Evolutionary conservation across 208 protist species (phyloP), one percentile per base, ranked within the genome.

Genomic region (Trypanosoma avium): DNA sequence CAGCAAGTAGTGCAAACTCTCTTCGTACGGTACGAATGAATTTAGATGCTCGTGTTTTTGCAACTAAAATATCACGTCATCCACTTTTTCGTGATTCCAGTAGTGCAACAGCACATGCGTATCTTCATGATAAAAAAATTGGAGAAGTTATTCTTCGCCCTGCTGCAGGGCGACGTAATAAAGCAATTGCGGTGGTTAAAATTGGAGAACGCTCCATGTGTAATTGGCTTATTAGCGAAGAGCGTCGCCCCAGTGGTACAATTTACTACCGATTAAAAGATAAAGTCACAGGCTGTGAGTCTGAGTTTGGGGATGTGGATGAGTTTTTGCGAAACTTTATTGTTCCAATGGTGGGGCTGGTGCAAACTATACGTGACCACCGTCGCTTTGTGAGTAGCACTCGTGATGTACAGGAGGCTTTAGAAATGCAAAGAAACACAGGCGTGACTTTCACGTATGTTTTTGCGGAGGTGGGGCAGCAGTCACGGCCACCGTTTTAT

Each of bases 61-160:
- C 84, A 12, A 86, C 82, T 10, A 95, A 95, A 64, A 83, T 90
- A 48, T 88, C 86, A 21, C 79, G 77, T 7, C 89, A 95, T 72
- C 72, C 79, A 0, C 75, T 95, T 29, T 92, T 92, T 55, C 82
- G 86, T 46, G 81, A 87, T 57, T 64, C 85, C 5, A 75, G 64
- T 47, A 81, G 79, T 46, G 75, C 48, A 21, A 65, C 70, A 4
- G 71, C 80, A 26, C 52, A 70, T 17, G 70, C 80, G 52, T 79
- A 85, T 64, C 77, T 95, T 42, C 81, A 76, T 27, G 82, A 88
- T 56, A 90, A 90, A 62, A 74, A 90, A 26, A 89, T 95, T 54
- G 89, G 89, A 13, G 85, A 95, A 70, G 66, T 83, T 12, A 67
- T 95, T 29, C 67, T 95, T 43, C 86, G 89, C 4, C 82, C 81